Base-by-base conservation (phyloP, 2,329 filamentous ascomycete species). In the Pseudogymnoascus sp. region DNA sequence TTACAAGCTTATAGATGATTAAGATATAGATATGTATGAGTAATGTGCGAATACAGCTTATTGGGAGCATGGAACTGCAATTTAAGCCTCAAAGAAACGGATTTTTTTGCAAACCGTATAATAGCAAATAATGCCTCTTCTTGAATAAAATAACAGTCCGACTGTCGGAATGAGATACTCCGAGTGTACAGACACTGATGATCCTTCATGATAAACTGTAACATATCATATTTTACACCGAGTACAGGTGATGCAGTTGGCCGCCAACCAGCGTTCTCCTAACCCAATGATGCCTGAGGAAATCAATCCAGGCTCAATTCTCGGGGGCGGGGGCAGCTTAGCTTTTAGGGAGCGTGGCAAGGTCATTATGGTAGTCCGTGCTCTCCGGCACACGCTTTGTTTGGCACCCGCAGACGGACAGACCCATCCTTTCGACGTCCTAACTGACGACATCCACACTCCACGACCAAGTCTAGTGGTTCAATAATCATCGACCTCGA, bases 281-380 rank as follows among this genome's bases (percentile, higher is more conserved):
- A 31, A 13, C 51, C 28, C 28, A 36, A 57, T 57, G 28, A 36
- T 57, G 51, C 51, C 51, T 57, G 51, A 57, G 51, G n/a, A 57
- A 57, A 57, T 57, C 51, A 57, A 34, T 57, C 51, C 51, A 54
- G n/a, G 51, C 28, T 34, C 51, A 57, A 34, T 57, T 57, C 7
- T 57, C 28, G 51, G 51, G 51, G 51, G 51, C 51, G 51, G 51
- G 51, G 51, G 16, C 28, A 34, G 28, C 16, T 57, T 57, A 57
- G n/a, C 51, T 34, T 34, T 51, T 57, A 57, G 51, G 51, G 51
- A 57, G 28, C 10, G 51, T 57, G 51, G 51, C 51, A 57, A 57
- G 51, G 51, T 57, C 51, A 57, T 57, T 57, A 36, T 57, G 51
- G 51, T 36, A 57, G 51, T 57, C 51, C 51, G 51, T 57, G 51